A percentile compares a stretch with the other conserved stretches of the same genome.
Conservation (phyloP, 2,329 filamentous ascomycete species). For the Alternaria angustiovoidea region DNA sequence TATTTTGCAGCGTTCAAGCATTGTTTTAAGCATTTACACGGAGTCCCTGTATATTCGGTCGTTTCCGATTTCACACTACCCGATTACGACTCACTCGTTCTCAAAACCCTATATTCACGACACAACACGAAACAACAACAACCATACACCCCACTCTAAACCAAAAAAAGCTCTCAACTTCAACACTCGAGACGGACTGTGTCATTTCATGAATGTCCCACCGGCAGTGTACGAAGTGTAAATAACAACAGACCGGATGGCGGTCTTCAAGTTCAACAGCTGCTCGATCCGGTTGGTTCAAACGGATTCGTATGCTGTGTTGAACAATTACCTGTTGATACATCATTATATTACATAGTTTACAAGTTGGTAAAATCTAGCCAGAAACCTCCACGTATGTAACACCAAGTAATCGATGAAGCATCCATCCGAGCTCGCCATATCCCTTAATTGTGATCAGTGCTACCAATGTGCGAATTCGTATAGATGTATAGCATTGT, state of each 20-base stretch:
- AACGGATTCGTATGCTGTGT: not conserved
- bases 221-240: not conserved
- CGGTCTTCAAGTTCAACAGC: not conserved
- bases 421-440: not conserved
- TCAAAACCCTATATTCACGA: conserved; percentile 2
- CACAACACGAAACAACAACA: not conserved
- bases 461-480: not conserved
- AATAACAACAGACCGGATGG: not conserved
- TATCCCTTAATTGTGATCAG: not conserved
- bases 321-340: not conserved
- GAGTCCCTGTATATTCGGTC: conserved; percentile 13
- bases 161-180: conserved; percentile 1
- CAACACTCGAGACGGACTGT: conserved; percentile 1
- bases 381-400: conserved; percentile 1
- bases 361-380: not conserved
- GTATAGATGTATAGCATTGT: not conserved
- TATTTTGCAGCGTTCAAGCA: conserved; percentile 16
- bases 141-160: conserved; percentile 19
- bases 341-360: not conserved
- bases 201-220: not conserved
- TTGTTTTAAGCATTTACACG: conserved; percentile 15
- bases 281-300: not conserved
- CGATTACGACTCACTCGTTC: conserved; percentile 4
- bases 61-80: conserved; percentile 8
- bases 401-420: conserved; percentile 3